Conservation (phyloP, 1,284 basidiomycete genomes). For the Veloboletus limbatus region DNA sequence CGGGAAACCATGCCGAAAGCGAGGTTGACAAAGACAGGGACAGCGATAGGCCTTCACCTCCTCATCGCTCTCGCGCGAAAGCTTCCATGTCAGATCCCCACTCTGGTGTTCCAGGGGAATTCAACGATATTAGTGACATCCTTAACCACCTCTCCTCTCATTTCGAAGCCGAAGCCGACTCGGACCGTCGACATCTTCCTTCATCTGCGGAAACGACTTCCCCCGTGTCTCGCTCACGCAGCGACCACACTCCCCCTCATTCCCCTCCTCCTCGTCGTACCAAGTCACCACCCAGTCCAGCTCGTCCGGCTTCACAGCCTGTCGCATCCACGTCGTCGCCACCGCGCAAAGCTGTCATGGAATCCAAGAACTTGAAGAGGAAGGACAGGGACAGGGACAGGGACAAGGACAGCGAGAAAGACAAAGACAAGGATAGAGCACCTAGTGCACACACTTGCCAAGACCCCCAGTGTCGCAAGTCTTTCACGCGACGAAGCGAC, state of each 20-base stretch:
- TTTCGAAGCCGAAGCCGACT: conserved; percentile 55
- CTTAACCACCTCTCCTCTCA: conserved; percentile 66
- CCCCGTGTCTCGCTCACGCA: conserved; percentile 34
- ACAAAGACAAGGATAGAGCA: conserved; percentile 32
- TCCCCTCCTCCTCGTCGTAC: conserved; percentile 18
- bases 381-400: conserved; percentile 34
- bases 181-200: conserved; percentile 34
- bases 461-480: conserved; percentile 67
- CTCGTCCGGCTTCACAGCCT: conserved; percentile 35
- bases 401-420: conserved; percentile 36
- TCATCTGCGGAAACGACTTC: conserved; percentile 27
- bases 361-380: conserved; percentile 42
- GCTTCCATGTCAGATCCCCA: conserved; percentile 34
- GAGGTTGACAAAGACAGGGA: conserved; percentile 39
- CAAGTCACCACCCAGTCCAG: conserved; percentile 31
- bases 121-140: conserved; percentile 72
- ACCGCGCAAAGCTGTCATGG: conserved; percentile 18
- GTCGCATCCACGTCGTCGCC: conserved; percentile 34
- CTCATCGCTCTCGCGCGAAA: conserved; percentile 30
- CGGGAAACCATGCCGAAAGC: conserved; percentile 37
- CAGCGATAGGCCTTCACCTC: conserved; percentile 28
- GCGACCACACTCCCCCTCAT: conserved; percentile 20
- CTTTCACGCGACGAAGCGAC: conserved; percentile 75
- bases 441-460: conserved; percentile 51
- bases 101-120: conserved; percentile 51